Conservation (phyloP, 2,329 filamentous ascomycete genomes). For the Microthyrium microscopicum region DNA sequence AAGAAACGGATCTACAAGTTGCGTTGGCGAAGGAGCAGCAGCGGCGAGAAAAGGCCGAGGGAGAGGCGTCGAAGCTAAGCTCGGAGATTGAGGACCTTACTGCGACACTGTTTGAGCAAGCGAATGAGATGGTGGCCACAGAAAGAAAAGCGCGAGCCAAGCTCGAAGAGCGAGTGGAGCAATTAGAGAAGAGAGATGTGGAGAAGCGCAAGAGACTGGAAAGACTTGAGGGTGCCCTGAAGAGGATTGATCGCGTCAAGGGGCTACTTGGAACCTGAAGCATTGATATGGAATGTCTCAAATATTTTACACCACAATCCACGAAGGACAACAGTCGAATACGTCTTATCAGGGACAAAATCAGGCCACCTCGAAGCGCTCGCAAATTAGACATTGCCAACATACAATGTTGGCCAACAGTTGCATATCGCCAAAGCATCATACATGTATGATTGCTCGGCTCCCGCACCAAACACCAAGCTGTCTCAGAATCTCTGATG, state of each 20-base stretch:
- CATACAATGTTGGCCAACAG: too few relatives aligned
- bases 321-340: too few relatives aligned
- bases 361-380: too few relatives aligned
- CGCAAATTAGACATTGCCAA: too few relatives aligned
- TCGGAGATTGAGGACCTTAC: slow-evolving; percentile 65
- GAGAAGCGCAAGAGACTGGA: slow-evolving; percentile 56
- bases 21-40: slow-evolving; percentile 50
- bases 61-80: slow-evolving; percentile 46
- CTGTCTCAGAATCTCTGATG: too few relatives aligned
- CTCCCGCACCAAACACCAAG: too few relatives aligned
- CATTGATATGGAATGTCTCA: too few relatives aligned
- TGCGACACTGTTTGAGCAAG: slow-evolving; percentile 60
- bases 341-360: too few relatives aligned
- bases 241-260: slow-evolving; percentile 53
- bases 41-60: slow-evolving; percentile 52
- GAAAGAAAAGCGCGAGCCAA: slow-evolving; percentile 55
- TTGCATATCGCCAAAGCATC: too few relatives aligned
- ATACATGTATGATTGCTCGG: too few relatives aligned
- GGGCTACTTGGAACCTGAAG: slow-evolving; percentile 44
- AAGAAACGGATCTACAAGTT: slow-evolving; percentile 37
- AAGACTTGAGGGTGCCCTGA: slow-evolving; percentile 52
- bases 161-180: slow-evolving; percentile 52
- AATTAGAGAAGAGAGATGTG: slow-evolving; percentile 51
- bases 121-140: slow-evolving; percentile 72
- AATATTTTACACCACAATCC: too few relatives aligned